Base-by-base conservation (phyloP, 176 grass and related monocot species). In the Secale cereale region DNA sequence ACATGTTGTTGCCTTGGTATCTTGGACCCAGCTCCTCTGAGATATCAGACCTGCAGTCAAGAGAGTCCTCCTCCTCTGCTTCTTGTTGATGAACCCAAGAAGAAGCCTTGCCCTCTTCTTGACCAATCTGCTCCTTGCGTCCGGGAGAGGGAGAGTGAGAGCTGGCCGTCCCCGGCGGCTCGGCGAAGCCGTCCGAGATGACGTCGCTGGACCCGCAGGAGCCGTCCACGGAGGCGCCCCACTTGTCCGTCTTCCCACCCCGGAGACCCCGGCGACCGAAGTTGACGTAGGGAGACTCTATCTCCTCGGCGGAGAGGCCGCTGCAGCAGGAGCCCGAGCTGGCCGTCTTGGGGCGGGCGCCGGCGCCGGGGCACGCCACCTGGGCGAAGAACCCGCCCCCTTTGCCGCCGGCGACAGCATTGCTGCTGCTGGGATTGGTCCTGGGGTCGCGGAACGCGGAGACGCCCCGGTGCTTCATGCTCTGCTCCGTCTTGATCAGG, bases 401-500 rank as follows among this genome's bases (percentile, higher is more conserved):
- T 19, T 19, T 19, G 61, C 43, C 45, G 61, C 43, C 45, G 86
- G 33, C 77, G 59, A 0, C 29, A 17, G 12, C 12, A 13, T 13
- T 45, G 41, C 3, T 45, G n/a, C 25, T 60, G 63, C 0, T 35
- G 59, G 23, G 83, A 41, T n/a, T 68, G 7, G 74, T 41, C 37
- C 78, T 83, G 82, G 22, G 0, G 12, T 1, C 6, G 71, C 86
- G 87, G 81, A 95, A 92, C 22, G 89, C 90, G 31, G 91, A 90
- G 30, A 85, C 68, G 69, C 93, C 91, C 87, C 87, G 89, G 31
- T 94, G 85, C 86, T 94, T 95, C 87, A 98, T 90, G 35, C 81
- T 87, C 83, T 93, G 85, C 83, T 94, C 93, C 78, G 91, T 92
- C 88, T 94, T 92, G 81, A 98, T 87, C 23, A 95, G 80, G 35